Percentiles rank a stretch among this genome's conserved stretches.
These are phyloP conservation scores for Zopfochytrium polystomum DNA, from an alignment of 371 early-diverging fungal species.

Conservation along the genomic window DNA sequence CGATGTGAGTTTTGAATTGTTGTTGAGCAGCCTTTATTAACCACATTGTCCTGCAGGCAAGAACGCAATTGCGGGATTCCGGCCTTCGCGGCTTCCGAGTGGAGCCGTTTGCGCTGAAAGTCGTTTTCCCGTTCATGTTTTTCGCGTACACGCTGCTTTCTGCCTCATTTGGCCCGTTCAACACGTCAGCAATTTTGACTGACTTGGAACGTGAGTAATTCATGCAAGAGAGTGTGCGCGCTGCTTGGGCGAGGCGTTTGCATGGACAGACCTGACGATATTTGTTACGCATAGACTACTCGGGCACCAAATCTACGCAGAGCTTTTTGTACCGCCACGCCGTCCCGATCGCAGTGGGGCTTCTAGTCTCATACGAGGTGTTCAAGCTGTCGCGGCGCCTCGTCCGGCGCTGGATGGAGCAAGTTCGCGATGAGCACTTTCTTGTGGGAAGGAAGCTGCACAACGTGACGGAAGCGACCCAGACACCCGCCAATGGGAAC, in stretches of 20 bases:
- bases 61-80: conserved; percentile 17
- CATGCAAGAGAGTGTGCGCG: too few relatives aligned
- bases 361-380: conserved; percentile 11
- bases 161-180: conserved; percentile 6
- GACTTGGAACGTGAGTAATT: neutral
- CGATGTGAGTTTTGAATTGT: conserved; percentile 14
- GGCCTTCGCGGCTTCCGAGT: conserved; percentile 14
- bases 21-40: neutral
- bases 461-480: conserved; percentile 33
- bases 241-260: too few relatives aligned
- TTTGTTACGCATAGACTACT: too few relatives aligned
- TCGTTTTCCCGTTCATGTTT: conserved; percentile 17
- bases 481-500: too few relatives aligned
- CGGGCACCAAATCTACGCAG: neutral
- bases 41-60: conserved; percentile 12
- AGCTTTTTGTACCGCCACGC: conserved; percentile 9
- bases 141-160: conserved; percentile 8
- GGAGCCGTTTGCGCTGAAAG: conserved; percentile 17
- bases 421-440: conserved; percentile 45
- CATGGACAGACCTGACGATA: too few relatives aligned
- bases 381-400: neutral
- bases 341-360: conserved; percentile 19
- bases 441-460: conserved; percentile 46
- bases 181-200: conserved; percentile 2
- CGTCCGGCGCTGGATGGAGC: conserved; percentile 38